phyloP scores from a whole-genome alignment of 2,329 filamentous ascomycete species.

The Apiospora phragmitis region DNA sequence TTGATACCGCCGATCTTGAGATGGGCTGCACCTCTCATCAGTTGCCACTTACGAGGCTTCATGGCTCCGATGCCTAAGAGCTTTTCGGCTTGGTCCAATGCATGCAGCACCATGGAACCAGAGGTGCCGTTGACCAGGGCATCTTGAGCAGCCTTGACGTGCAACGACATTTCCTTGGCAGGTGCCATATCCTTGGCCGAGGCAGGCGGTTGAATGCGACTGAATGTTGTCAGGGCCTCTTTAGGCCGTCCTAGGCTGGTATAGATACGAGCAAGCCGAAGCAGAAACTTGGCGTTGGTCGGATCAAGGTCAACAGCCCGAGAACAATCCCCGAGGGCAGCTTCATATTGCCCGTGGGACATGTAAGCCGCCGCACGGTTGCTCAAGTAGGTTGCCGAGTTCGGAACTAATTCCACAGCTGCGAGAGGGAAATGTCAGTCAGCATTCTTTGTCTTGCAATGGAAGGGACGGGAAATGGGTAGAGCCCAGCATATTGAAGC shows the following conservation, averaged over 20 bases:
- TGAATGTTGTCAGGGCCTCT: constrained; percentile 82
- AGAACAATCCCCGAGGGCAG: constrained; percentile 85
- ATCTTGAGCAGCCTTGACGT: constrained; percentile 78
- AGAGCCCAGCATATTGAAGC: neutral
- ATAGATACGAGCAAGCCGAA: constrained; percentile 87
- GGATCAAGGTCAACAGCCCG: constrained; percentile 81
- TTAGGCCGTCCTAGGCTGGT: constrained; percentile 83
- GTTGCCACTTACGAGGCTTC: constrained; percentile 88
- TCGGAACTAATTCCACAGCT: constrained; percentile 87
- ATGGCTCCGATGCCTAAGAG: constrained; percentile 72
- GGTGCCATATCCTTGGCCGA: constrained; percentile 82
- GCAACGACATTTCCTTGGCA: constrained; percentile 82
- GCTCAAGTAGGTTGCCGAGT: constrained; percentile 85
- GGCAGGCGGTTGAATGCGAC: constrained; percentile 75
- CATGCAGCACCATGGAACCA: constrained; percentile 89
- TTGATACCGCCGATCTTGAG: constrained; percentile 91
- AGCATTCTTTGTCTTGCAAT: neutral
- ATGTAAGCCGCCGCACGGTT: constrained; percentile 96
- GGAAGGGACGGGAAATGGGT: neutral
- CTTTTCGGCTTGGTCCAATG: constrained; percentile 86
- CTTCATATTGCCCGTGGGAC: constrained; percentile 75
- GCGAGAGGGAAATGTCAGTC: constrained; percentile 21
- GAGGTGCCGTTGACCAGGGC: constrained; percentile 73
- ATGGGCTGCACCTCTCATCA: constrained; percentile 89
- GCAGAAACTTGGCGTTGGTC: constrained; percentile 81